A percentile compares a stretch with the other conserved stretches of the same genome.
Conservation (phyloP, 306 rosid species). For the Vigna angularis region DNA sequence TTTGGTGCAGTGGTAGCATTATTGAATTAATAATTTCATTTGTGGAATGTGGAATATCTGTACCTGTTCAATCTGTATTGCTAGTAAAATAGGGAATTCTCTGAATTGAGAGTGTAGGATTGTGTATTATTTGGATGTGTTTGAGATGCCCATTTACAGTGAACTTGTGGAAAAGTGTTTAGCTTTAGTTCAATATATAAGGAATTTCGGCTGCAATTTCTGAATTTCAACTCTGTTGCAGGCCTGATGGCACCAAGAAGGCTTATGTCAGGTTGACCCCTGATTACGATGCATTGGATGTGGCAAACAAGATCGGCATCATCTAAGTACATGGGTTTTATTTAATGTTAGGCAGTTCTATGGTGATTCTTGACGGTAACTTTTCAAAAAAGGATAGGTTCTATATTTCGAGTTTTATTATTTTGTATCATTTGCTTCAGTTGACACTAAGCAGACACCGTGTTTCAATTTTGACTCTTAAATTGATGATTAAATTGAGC, state of each 20-base stretch:
- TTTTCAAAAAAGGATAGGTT: slow-evolving; percentile 6
- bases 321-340: slow-evolving; percentile 55
- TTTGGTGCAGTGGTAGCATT: neutral
- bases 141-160: neutral
- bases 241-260: slow-evolving; percentile 97
- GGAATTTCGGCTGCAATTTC: slow-evolving; percentile 23
- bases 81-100: neutral
- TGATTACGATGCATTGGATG: slow-evolving; percentile 86
- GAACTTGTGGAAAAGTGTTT: neutral
- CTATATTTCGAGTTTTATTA: slow-evolving; percentile 33
- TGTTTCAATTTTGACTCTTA: slow-evolving; percentile 51
- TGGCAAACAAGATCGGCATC: slow-evolving; percentile 91
- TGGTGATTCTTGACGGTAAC: slow-evolving; percentile 16
- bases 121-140: neutral
- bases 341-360: slow-evolving; percentile 38
- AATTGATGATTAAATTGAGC: slow-evolving; percentile 28
- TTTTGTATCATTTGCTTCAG: slow-evolving; percentile 29
- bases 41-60: neutral
- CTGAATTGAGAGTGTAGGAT: neutral
- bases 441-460: slow-evolving; percentile 2
- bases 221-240: slow-evolving; percentile 44
- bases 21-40: neutral
- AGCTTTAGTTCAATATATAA: neutral
- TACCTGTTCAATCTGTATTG: neutral
- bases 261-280: slow-evolving; percentile 91